phyloP scores from a whole-genome alignment of 345 rosid species.

The Acer negundo region DNA sequence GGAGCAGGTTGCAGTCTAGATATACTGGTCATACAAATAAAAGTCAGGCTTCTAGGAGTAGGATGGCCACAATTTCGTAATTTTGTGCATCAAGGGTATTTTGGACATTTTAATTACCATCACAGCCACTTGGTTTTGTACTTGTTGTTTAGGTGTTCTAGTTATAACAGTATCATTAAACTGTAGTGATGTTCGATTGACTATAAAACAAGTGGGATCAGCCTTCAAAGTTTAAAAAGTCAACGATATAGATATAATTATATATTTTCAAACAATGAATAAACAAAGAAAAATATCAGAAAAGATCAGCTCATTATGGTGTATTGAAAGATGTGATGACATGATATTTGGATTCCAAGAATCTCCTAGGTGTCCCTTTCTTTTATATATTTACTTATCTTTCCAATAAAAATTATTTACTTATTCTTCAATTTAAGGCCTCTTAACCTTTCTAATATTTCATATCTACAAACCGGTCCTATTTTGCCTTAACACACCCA shows the following conservation, averaged over 20 bases:
- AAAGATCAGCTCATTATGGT: no score
- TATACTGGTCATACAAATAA: not conserved
- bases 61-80: not conserved
- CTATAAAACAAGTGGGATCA: not conserved
- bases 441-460: not conserved
- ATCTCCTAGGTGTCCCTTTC: no score
- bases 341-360: not conserved
- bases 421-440: not conserved
- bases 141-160: not conserved
- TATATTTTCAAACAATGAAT: no score
- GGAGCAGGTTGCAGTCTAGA: not conserved
- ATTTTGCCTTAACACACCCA: not conserved
- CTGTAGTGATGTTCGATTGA: not conserved
- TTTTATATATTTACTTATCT: no score
- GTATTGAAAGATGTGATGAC: not conserved
- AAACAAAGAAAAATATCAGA: no score
- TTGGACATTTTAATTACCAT: not conserved
- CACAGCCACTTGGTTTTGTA: not conserved
- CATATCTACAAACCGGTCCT: not conserved
- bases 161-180: not conserved
- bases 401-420: not conserved
- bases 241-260: not conserved
- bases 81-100: not conserved
- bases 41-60: not conserved
- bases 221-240: not conserved